Evolutionary conservation across 768 basidiomycete genomes (phyloP), one percentile per base, ranked within the genome.

Genomic region (Gloeostereum incarnatum): DNA sequence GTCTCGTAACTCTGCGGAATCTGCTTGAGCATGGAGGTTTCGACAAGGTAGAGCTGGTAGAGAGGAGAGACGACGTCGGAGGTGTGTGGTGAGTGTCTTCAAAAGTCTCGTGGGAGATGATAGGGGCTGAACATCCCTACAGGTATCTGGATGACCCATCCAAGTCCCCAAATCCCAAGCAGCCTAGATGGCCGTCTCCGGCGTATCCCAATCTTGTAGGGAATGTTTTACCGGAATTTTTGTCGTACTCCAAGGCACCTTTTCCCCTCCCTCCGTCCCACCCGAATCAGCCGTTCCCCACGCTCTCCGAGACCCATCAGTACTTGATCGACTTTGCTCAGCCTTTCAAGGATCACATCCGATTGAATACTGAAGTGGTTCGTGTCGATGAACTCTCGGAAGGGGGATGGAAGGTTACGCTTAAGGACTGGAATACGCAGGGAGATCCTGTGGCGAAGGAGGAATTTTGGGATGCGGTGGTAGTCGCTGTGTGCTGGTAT

Each of bases 1-100:
- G 72, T 3, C 59, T 74, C 3, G 67, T 71, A 4, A 52, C 67
- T 11, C 60, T 71, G 14, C 64, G 70, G n/a, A 74, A 75, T 42
- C 51, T 71, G 18, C 34, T 58, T n/a, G 55, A 62, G 31, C 53
- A 58, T 2, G 69, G 65, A 7, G 25, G 56, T 0, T 71, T 70
- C 19, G 62, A 61, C 1, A 53, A 56, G 14, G 70, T 73, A 0
- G 62, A 65, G 31, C 52, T 71, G 0, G 66, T 65, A 4, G 73
- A 74, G 51, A 53, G 72, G 25, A 52, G 64, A 38, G 59, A 61
- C 31, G 62, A 71, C 36, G 55, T 73, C n/a, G 71, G 73, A 2
- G 71, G 72, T 21, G 62, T 71, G 2, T 73, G 73, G 73, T 72
- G 24, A 4, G 22, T 11, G 16, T 25, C 16, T 10, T 34, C 19